Base-by-base conservation (phyloP, 768 basidiomycete genomes). In the Tricholoma matsutake region DNA sequence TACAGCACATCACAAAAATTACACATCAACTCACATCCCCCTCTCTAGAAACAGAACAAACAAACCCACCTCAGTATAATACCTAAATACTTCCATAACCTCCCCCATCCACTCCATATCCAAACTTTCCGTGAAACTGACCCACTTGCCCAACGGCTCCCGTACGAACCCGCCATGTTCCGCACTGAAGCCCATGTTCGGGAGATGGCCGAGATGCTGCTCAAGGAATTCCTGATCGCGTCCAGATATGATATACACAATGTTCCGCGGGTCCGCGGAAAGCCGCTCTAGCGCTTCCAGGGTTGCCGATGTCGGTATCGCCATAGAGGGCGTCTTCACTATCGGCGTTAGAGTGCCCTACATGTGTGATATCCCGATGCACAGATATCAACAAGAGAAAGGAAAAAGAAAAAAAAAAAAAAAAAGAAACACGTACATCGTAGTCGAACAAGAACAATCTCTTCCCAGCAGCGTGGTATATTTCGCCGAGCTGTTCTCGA, bases 31-130 rank as follows among this genome's bases (percentile, higher is more conserved):
- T 4, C 28, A 6, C 11, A 49, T 22, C 22, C 45, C 7, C 10
- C 20, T 22, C 20, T 47, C 22, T 10, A 49, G 25, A 59, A 28
- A 39, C 16, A 31, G 55, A 47, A 6, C 10, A 28, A 16, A 25
- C 22, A 25, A 20, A 73, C 84, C 49, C 63, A 88, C 87, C 84
- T 96, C 95, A 16, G 94, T 96, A 76, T 96, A 96, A 76, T 96
- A 98, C 74, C 83, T 85, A 76, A 99, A 99, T 54, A 99, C 89
- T 77, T 98, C 94, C 67, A 88, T 85, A 31, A 97, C 96, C 77
- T 99, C 96, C 56, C 75, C 79, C 91, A 96, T 94, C 96, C 96
- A 99, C 64, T 85, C 85, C 96, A 98, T 98, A 76, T 99, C 96
- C 70, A 99, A 73, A 63, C 81, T 83, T 73, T 88, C 85, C n/a